Evolutionary conservation across 176 grass and related monocot genomes (phyloP), one percentile per base, ranked within the genome.

Genomic region (Carex scoparia): DNA sequence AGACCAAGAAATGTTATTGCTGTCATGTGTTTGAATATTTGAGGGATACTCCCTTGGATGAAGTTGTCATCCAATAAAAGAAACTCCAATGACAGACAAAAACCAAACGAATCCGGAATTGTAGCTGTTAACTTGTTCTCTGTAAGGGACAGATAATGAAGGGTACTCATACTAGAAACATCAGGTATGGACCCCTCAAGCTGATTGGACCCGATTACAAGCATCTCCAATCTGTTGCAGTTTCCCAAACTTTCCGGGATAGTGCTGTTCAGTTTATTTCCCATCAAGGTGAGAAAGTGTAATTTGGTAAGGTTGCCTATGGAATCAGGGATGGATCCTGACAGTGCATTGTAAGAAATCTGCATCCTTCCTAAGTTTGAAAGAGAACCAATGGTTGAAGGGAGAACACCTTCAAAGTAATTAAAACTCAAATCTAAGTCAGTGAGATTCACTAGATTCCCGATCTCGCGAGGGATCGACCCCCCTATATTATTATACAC

Each of bases 31-130:
- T 1, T 23, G 9, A 92, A 85, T 30, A 81, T 28, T 32, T 1
- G 11, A 42, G 90, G 90, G 46, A 92, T 82, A 9, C 7, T 5
- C 10, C 90, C 90, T 18, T 85, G 31, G 40, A 92, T 79, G 9
- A 67, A 7, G 40, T 92, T 92, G 0, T n/a, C 51, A 10, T 65
- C 31, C 66, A 92, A 2, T 73, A 23, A 28, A 1, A 92, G 66
- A 5, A 56, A 40, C 60, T 85, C 84, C 54, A 92, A 76, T 0
- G 51, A 61, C 23, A 44, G 11, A 31, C 90, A 92, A 1, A 65
- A 13, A 38, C 84, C 84, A 3, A 92, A 16, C 3, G 87, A 81
- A 0, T 23, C 40, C 3, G 87, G 87, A 2, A 92, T 92, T 80
- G 67, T 8, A 59, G 65, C 87, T 0, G 80, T 59, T 31, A 88